Conservation (phyloP, 2,329 filamentous ascomycete species). For the Meredithiella fracta region DNA sequence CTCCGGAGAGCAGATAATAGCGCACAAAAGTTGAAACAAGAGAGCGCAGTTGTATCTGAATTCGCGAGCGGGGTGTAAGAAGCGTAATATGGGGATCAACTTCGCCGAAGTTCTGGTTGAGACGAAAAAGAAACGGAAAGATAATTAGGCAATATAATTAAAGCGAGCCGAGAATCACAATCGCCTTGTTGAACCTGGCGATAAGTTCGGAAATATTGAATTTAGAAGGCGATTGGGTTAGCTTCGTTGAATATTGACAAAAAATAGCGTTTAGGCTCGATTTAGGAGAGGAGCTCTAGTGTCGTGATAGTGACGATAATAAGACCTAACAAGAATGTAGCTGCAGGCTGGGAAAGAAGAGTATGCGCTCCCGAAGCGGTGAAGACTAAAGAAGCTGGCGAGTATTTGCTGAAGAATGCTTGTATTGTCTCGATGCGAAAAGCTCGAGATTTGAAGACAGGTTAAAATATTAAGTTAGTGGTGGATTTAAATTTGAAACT, state of each 20-base stretch:
- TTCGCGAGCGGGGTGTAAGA: background rate
- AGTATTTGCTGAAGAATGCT: no score
- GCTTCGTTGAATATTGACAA: background rate
- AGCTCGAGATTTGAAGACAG: background rate
- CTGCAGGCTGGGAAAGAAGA: no score
- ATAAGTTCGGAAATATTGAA: background rate
- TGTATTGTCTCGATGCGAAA: no score
- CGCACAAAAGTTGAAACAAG: background rate
- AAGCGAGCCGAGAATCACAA: no score
- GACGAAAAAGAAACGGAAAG: no score
- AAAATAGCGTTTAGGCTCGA: background rate
- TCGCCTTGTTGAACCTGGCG: background rate
- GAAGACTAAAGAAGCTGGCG: constrained; percentile 4
- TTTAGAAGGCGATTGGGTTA: background rate
- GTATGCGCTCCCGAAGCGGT: no score
- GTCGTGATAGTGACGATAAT: background rate
- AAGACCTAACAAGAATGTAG: background rate
- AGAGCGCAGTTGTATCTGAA: background rate
- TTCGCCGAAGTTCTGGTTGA: background rate
- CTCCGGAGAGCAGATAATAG: background rate
- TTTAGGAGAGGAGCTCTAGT: background rate
- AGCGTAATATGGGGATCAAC: background rate
- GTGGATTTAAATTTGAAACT: background rate
- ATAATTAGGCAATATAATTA: no score
- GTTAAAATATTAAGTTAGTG: background rate